phyloP scores from a whole-genome alignment of 257 asterid genomes.

The Ligustrum vulgare region DNA sequence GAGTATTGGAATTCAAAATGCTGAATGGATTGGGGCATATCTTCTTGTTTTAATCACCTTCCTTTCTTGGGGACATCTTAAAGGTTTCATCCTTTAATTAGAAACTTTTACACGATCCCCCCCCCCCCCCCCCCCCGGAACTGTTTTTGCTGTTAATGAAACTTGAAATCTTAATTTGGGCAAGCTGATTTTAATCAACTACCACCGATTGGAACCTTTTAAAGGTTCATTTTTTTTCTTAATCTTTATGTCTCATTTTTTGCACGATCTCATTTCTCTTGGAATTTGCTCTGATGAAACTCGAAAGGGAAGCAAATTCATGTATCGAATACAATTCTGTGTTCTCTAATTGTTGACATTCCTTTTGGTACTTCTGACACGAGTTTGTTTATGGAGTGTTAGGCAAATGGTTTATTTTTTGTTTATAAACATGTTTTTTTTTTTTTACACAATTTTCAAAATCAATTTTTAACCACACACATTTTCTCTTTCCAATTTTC shows the following conservation, averaged over 20 bases:
- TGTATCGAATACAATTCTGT: not conserved
- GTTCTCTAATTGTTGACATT: not conserved
- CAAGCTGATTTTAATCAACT: not conserved
- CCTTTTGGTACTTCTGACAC: not conserved
- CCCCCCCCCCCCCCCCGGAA: too few species aligned
- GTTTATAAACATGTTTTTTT: too few species aligned
- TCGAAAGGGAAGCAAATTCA: not conserved
- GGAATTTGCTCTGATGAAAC: not conserved
- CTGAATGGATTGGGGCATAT: constrained; percentile 1
- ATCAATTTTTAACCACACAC: too few species aligned
- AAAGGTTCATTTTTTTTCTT: not conserved
- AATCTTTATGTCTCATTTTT: not conserved
- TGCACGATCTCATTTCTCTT: not conserved
- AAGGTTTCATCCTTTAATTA: not conserved
- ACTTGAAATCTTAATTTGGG: not conserved
- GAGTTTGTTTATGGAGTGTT: too few species aligned
- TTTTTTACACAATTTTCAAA: too few species aligned
- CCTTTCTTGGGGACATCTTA: not conserved
- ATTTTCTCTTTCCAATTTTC: too few species aligned
- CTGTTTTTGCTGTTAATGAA: not conserved
- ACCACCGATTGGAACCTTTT: not conserved
- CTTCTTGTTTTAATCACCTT: not conserved
- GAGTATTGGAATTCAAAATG: not conserved
- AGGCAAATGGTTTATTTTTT: too few species aligned
- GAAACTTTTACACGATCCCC: not conserved